phyloP scores from a whole-genome alignment of 805 yeast genomes.

The Teunomyces kruisii region DNA sequence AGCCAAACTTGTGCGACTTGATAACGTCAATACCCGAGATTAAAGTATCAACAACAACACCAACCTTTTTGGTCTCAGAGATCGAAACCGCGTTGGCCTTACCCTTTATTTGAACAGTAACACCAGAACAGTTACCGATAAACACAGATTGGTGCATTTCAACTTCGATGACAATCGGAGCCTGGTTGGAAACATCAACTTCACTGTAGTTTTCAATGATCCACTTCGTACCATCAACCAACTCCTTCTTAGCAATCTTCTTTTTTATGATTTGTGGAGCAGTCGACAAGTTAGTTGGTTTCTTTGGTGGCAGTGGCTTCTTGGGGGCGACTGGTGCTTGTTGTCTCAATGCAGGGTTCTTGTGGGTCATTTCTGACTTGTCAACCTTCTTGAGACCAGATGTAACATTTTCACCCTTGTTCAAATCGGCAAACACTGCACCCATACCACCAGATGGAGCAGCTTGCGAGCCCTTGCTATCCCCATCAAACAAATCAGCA shows the following conservation, averaged over 20 bases:
- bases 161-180: conserved; percentile 68
- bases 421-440: conserved; percentile 91
- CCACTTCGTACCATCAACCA: conserved; percentile 85
- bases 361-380: conserved; percentile 90
- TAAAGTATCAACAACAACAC: conserved; percentile 77
- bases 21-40: conserved; percentile 88
- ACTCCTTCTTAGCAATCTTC: conserved; percentile 55
- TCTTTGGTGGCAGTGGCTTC: conserved; percentile 80
- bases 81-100: conserved; percentile 87
- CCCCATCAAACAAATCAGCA: conserved; percentile 54
- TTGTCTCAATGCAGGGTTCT: conserved; percentile 77
- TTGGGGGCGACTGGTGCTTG: conserved; percentile 47
- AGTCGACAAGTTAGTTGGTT: conserved; percentile 64
- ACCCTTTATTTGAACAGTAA: conserved; percentile 81
- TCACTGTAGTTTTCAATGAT: conserved; percentile 75
- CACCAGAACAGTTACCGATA: conserved; percentile 75
- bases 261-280: conserved; percentile 28
- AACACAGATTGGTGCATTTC: conserved; percentile 86
- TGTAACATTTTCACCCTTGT: conserved; percentile 82
- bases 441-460: conserved; percentile 54
- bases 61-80: conserved; percentile 68
- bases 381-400: conserved; percentile 89
- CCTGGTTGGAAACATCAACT: conserved; percentile 42
- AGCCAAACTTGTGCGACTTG: conserved; percentile 75
- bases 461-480: conserved; percentile 3